Percentiles rank a stretch among this genome's conserved stretches.
phyloP scores from a whole-genome alignment of 139 green algal species.

The Mesotaenium endlicherianum region DNA sequence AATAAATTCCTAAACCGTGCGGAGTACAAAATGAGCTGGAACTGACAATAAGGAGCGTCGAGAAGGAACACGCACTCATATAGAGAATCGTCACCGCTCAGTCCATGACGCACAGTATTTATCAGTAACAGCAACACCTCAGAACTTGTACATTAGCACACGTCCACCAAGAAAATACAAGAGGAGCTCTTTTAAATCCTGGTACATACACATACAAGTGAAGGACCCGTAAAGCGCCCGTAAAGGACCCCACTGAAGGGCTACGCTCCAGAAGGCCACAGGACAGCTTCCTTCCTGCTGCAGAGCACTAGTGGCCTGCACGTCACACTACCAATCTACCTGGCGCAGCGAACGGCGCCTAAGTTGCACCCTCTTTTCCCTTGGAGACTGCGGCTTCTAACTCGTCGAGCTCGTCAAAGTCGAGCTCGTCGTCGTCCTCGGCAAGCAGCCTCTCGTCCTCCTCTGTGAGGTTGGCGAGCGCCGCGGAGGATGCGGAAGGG shows the following conservation, averaged over 20 bases:
- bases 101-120: too few relatives aligned
- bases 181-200: too few relatives aligned
- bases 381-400: conserved; percentile 6
- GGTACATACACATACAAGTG: background rate
- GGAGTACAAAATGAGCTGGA: too few relatives aligned
- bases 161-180: too few relatives aligned
- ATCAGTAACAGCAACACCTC: too few relatives aligned
- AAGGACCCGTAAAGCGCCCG: background rate
- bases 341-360: background rate
- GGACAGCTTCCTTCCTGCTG: background rate
- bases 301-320: background rate
- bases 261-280: background rate
- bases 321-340: background rate
- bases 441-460: conserved; percentile 23
- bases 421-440: conserved; percentile 42
- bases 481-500: background rate
- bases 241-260: background rate
- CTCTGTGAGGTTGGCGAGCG: conserved; percentile 1
- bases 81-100: too few relatives aligned
- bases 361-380: background rate
- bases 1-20: too few relatives aligned
- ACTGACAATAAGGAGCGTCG: too few relatives aligned
- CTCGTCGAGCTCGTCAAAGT: conserved; percentile 29
- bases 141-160: too few relatives aligned
- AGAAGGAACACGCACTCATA: too few relatives aligned